Percentiles rank a stretch among this genome's conserved stretches.
Conservation (phyloP, 1,284 basidiomycete genomes). For the Papiliotrema terrestris region DNA sequence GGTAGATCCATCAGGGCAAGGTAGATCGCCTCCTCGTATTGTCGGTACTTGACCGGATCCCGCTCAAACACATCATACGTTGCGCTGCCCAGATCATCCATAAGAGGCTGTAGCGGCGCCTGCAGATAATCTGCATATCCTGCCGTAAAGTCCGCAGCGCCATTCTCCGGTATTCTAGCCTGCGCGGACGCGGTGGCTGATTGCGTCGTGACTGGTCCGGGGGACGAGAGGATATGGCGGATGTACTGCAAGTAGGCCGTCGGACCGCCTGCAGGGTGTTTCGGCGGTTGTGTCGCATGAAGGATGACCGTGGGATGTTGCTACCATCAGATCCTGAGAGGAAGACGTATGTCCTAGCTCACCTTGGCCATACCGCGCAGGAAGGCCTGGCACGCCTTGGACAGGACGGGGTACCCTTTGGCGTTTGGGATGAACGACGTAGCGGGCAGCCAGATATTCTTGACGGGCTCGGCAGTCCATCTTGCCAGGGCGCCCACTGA, state of each 20-base stretch:
- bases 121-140: constrained; percentile 96
- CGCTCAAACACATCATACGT: constrained; percentile 98
- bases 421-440: constrained; percentile 90
- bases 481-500: constrained; percentile 67
- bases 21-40: constrained; percentile 92
- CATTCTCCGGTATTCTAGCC: constrained; percentile 44
- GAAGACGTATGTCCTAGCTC: constrained; percentile 26
- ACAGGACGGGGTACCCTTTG: constrained; percentile 94
- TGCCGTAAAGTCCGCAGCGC: constrained; percentile 77
- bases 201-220: constrained; percentile 8
- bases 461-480: constrained; percentile 90
- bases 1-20: constrained; percentile 73
- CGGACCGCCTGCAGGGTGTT: constrained; percentile 76
- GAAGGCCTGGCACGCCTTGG: constrained; percentile 85
- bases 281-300: constrained; percentile 60
- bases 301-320: constrained; percentile 78
- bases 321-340: constrained; percentile 47
- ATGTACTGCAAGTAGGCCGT: constrained; percentile 88
- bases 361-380: constrained; percentile 83
- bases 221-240: constrained; percentile 64
- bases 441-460: constrained; percentile 82
- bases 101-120: constrained; percentile 91
- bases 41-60: constrained; percentile 92
- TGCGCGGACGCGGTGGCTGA: constrained; percentile 42
- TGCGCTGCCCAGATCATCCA: constrained; percentile 91